Evolutionary conservation across 1,139 yeast genomes (phyloP).

Genomic region (Candida dubliniensis): DNA sequence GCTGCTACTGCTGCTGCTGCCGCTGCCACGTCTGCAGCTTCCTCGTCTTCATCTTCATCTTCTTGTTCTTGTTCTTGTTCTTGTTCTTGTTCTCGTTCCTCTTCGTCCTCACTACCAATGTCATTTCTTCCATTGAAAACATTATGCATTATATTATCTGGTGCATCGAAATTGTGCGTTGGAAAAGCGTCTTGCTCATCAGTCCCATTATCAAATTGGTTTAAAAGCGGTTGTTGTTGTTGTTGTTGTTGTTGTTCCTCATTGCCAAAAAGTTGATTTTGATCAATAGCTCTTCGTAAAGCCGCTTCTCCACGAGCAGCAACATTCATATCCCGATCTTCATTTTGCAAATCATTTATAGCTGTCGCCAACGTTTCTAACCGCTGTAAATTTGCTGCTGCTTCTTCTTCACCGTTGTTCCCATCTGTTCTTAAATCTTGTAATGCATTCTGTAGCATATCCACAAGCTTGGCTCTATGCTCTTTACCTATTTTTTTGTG

Average conservation of each 20-base stretch:
- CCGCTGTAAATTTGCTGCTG: constrained; percentile 24
- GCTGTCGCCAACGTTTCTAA: constrained; percentile 34
- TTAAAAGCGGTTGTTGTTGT: constrained; percentile 1
- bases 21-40: constrained; percentile 15
- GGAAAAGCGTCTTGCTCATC: not conserved
- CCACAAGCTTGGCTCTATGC: constrained; percentile 43
- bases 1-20: constrained; percentile 14
- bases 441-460: constrained; percentile 35
- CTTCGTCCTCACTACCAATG: constrained; percentile 10
- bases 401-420: constrained; percentile 23
- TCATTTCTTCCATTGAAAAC: constrained; percentile 7
- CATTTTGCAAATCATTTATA: constrained; percentile 30
- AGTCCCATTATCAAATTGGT: not conserved
- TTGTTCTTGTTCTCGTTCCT: constrained; percentile 8
- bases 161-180: not conserved
- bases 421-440: constrained; percentile 27
- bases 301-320: constrained; percentile 18
- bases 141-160: not conserved
- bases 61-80: constrained; percentile 7
- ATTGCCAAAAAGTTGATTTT: constrained; percentile 11
- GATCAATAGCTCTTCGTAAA: constrained; percentile 22
- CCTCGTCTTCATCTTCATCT: constrained; percentile 6
- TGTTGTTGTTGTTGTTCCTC: constrained; percentile 3
- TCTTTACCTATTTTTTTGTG: constrained; percentile 59
- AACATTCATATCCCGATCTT: constrained; percentile 13